Conservation (phyloP, 371 early-diverging fungal species). For the Mucor plumbeus region DNA sequence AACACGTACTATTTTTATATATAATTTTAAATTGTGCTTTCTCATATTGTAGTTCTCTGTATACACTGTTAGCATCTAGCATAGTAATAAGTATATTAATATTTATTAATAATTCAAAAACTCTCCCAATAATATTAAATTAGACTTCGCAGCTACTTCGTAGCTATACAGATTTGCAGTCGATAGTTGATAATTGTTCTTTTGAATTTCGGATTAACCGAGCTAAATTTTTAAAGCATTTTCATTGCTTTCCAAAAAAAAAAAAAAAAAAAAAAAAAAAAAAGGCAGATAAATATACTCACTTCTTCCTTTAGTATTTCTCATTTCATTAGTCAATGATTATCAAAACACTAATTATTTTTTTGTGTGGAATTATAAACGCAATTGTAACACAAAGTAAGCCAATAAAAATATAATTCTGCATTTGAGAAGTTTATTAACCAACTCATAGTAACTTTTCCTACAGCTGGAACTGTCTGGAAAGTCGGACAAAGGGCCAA, state of each 20-base stretch:
- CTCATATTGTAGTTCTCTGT: too few relatives aligned
- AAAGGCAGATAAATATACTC: too few relatives aligned
- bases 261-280: too few relatives aligned
- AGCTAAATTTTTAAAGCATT: not conserved
- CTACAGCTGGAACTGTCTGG: conserved; percentile 10
- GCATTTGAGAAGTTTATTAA: not conserved
- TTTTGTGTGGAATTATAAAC: not conserved
- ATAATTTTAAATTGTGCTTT: too few relatives aligned
- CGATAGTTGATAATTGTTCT: too few relatives aligned
- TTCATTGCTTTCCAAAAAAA: not conserved
- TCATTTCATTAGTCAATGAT: not conserved
- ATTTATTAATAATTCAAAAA: too few relatives aligned
- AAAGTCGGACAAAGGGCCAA: conserved; percentile 16
- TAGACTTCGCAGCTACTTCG: too few relatives aligned
- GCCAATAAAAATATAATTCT: not conserved
- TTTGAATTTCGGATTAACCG: not conserved
- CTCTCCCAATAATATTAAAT: too few relatives aligned
- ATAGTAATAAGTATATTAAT: too few relatives aligned
- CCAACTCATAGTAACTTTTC: conserved; percentile 3
- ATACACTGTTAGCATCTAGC: too few relatives aligned
- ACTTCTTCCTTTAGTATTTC: not conserved
- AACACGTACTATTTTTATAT: too few relatives aligned
- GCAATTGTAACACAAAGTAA: not conserved
- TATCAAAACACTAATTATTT: not conserved
- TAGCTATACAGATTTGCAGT: too few relatives aligned